Conservation (phyloP, 2,329 filamentous ascomycete genomes). For the Arachnopeziza araneosa region DNA sequence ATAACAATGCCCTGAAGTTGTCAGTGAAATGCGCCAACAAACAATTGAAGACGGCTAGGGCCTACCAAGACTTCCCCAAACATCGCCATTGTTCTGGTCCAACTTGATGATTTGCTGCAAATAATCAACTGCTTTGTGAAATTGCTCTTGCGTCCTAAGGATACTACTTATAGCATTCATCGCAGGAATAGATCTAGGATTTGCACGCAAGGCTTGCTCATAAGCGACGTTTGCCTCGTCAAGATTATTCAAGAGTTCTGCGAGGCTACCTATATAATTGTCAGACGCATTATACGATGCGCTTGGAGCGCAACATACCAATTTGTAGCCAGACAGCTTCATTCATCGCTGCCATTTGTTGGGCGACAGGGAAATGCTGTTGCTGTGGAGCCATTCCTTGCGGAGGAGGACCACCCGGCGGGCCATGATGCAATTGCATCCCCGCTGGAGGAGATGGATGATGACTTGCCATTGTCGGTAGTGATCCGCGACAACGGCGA, state of each 20-base stretch:
- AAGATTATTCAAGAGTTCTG: constrained; percentile 80
- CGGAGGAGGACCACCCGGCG: constrained; percentile 25
- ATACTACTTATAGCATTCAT: constrained; percentile 95
- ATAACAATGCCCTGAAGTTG: constrained; percentile 77
- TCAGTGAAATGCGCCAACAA: constrained; percentile 12
- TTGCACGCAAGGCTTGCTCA: constrained; percentile 82
- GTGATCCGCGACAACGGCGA: not conserved
- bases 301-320: constrained; percentile 46
- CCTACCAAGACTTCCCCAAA: constrained; percentile 90
- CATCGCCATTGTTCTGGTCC: constrained; percentile 84
- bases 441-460: constrained; percentile 43
- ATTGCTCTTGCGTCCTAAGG: constrained; percentile 85
- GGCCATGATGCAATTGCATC: constrained; percentile 44
- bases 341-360: constrained; percentile 73
- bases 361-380: constrained; percentile 43
- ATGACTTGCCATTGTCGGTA: constrained; percentile 27
- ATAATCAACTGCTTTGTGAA: constrained; percentile 89
- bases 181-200: constrained; percentile 80
- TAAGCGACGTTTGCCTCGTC: constrained; percentile 89
- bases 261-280: constrained; percentile 61
- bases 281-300: not conserved
- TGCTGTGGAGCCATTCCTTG: constrained; percentile 25
- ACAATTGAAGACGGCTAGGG: constrained; percentile 9
- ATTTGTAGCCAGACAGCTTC: constrained; percentile 90
- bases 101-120: constrained; percentile 86